A percentile compares a stretch with the other conserved stretches of the same genome.
phyloP scores from a whole-genome alignment of 208 protist genomes.

The Porcisia deanei region DNA sequence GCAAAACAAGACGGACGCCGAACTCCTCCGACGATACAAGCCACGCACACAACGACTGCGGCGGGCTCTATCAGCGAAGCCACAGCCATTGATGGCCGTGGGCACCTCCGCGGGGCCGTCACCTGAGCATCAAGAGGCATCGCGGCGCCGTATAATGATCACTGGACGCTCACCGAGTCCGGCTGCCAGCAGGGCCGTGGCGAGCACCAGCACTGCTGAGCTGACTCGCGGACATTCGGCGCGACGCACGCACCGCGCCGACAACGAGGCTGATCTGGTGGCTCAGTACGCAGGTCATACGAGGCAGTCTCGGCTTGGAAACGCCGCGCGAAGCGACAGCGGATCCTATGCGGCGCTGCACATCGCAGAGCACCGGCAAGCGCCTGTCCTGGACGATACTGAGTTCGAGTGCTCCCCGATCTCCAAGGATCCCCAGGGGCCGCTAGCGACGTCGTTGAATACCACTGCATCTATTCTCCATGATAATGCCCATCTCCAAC shows the following conservation, averaged over 20 bases:
- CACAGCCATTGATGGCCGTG: background rate
- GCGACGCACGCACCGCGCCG: background rate
- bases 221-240: background rate
- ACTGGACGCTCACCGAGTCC: background rate
- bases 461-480: slow-evolving; percentile 29
- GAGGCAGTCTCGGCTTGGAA: background rate
- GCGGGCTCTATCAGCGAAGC: slow-evolving; percentile 1
- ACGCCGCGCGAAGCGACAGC: background rate
- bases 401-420: slow-evolving; percentile 44
- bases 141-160: background rate
- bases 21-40: slow-evolving; percentile 33
- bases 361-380: background rate
- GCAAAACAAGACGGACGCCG: slow-evolving; percentile 3
- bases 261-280: background rate
- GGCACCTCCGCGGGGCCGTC: background rate
- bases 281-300: background rate
- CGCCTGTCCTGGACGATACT: slow-evolving; percentile 2
- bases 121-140: background rate
- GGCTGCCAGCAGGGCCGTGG: background rate
- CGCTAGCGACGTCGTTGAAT: slow-evolving; percentile 22
- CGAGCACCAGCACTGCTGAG: background rate
- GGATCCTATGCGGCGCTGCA: slow-evolving; percentile 25
- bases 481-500: background rate
- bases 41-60: slow-evolving; percentile 12
- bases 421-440: slow-evolving; percentile 23